Evolutionary conservation across 208 protist genomes (phyloP).

Genomic region (Blechomonas ayalai): DNA sequence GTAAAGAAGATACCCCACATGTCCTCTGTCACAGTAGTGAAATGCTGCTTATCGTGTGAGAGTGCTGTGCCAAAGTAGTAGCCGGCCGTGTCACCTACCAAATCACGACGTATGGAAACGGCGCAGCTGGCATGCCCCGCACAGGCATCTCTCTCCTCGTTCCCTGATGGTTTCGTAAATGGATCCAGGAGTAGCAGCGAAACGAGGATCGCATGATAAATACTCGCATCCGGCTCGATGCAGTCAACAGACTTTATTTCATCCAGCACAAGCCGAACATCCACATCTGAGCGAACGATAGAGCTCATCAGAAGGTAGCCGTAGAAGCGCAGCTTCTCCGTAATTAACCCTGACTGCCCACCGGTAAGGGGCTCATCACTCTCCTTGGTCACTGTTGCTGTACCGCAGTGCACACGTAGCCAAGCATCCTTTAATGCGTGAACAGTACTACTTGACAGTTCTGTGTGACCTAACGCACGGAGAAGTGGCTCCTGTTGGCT

Average conservation of each 20-base stretch:
- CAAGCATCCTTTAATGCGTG: too few species aligned
- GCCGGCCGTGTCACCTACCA: conserved; percentile 36
- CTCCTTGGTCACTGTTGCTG: too few species aligned
- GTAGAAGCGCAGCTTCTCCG: conserved; percentile 40
- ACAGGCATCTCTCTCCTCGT: too few species aligned
- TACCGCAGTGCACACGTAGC: too few species aligned
- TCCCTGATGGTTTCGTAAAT: conserved; percentile 1
- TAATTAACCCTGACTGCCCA: too few species aligned
- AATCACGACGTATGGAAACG: conserved; percentile 5
- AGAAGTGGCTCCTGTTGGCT: too few species aligned
- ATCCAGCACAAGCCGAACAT: conserved; percentile 40
- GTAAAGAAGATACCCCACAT: conserved; percentile 59
- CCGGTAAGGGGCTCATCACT: too few species aligned
- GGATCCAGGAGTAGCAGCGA: conserved; percentile 8
- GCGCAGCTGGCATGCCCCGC: too few species aligned
- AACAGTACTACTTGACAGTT: too few species aligned
- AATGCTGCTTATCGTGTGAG: conserved; percentile 14
- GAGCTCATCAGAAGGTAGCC: conserved; percentile 32
- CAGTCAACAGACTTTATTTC: conserved; percentile 36
- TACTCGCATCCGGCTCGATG: conserved; percentile 34
- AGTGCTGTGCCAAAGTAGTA: conserved; percentile 71
- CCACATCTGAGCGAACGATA: conserved; percentile 13
- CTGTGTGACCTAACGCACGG: too few species aligned
- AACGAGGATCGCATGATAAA: conserved; percentile 39
- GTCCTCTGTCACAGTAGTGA: conserved; percentile 11